A percentile compares a stretch with the other conserved stretches of the same genome.
These are phyloP conservation scores for Piloderma croceum DNA, from an alignment of 768 basidiomycete species.

Conservation along the genomic window DNA sequence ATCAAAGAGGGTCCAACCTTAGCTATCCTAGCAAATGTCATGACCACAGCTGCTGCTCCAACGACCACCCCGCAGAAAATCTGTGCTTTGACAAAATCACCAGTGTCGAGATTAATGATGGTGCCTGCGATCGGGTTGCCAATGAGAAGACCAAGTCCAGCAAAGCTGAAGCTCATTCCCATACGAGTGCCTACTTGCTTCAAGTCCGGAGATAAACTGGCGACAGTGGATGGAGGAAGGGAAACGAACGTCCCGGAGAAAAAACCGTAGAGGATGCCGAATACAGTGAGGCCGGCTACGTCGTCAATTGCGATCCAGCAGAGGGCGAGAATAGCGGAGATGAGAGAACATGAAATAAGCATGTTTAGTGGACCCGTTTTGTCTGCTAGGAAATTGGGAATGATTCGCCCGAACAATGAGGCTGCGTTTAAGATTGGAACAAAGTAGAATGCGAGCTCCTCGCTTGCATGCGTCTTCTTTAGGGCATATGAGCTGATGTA, in stretches of 20 bases:
- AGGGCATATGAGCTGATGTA: conserved; percentile 18
- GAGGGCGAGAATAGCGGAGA: conserved; percentile 21
- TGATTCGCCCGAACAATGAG: conserved; percentile 17
- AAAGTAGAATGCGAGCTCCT: conserved; percentile 23
- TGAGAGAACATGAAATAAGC: conserved; percentile 17
- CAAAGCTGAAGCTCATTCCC: no score
- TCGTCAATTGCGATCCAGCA: conserved; percentile 24
- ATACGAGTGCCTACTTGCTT: no score
- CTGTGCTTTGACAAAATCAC: no score
- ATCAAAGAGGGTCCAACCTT: no score
- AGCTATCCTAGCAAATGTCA: no score
- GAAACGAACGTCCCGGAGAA: conserved; percentile 22
- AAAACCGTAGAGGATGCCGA: conserved; percentile 34
- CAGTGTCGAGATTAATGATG: no score
- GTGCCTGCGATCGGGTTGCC: no score
- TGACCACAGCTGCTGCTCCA: no score
- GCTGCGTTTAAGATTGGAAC: conserved; percentile 28
- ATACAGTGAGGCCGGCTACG: conserved; percentile 22
- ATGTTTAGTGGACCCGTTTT: conserved; percentile 24
- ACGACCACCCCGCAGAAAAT: no score
- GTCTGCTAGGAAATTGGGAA: conserved; percentile 25
- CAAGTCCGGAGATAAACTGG: neutral
- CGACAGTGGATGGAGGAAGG: conserved; percentile 1
- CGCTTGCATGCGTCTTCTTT: conserved; percentile 6
- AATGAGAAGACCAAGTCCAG: no score